Conservation (phyloP, 257 asterid species). For the Datura wrightii region DNA sequence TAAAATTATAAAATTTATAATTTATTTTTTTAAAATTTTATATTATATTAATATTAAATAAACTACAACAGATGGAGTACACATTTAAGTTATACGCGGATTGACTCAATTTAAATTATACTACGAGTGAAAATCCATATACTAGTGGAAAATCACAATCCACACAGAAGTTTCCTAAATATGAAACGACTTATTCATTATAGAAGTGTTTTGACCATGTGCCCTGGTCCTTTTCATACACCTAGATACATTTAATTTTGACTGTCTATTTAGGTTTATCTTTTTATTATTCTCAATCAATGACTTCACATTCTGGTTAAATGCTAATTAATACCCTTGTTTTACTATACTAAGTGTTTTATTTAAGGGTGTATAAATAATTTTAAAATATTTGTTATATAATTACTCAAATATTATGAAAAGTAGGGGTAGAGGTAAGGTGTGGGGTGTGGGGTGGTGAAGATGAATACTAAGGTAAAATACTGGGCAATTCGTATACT, state of each 20-base stretch:
- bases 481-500: no score
- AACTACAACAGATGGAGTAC: no score
- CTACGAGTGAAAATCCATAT: neutral
- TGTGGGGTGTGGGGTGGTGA: no score
- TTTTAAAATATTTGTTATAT: no score
- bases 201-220: conserved; percentile 4
- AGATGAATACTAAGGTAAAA: no score
- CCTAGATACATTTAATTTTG: neutral
- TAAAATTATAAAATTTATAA: no score
- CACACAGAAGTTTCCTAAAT: neutral
- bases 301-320: conserved; percentile 21
- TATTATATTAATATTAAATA: no score
- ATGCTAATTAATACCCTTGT: neutral
- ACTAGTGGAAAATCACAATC: neutral
- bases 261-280: neutral
- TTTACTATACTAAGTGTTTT: neutral
- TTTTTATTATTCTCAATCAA: neutral
- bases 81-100: neutral
- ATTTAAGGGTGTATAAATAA: no score
- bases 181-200: conserved; percentile 13
- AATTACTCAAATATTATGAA: no score
- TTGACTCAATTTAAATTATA: neutral
- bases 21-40: no score
- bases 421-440: no score
- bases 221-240: neutral